phyloP scores from a whole-genome alignment of 768 basidiomycete genomes.

The Imleria badia region DNA sequence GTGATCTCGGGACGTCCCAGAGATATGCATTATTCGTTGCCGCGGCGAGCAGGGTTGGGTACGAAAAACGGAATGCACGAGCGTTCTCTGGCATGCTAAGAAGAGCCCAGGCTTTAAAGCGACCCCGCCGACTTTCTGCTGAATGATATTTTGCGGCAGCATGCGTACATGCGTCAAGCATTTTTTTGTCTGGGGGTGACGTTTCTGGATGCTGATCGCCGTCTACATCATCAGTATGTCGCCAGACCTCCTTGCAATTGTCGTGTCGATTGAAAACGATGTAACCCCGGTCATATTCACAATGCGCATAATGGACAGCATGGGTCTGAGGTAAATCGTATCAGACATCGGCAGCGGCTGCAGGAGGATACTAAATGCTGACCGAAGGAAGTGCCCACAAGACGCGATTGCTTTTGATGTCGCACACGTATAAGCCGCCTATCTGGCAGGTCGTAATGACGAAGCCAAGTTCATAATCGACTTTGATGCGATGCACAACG shows the following conservation, averaged over 20 bases:
- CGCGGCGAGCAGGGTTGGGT: slow-evolving; percentile 61
- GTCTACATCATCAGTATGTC: slow-evolving; percentile 39
- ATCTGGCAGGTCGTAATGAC: slow-evolving; percentile 54
- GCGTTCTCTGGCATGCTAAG: slow-evolving; percentile 45
- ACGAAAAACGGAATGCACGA: slow-evolving; percentile 64
- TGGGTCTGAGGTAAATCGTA: slow-evolving; percentile 6
- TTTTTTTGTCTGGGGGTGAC: slow-evolving; percentile 36
- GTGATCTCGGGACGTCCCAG: slow-evolving; percentile 59
- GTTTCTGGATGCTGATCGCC: slow-evolving; percentile 17
- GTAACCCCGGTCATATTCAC: slow-evolving; percentile 72
- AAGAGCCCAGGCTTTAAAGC: slow-evolving; percentile 63
- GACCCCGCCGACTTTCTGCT: slow-evolving; percentile 37
- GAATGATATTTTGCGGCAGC: slow-evolving; percentile 18
- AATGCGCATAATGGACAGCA: slow-evolving; percentile 50
- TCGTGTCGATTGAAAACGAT: slow-evolving; percentile 64
- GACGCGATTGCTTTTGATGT: slow-evolving; percentile 45
- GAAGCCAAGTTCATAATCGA: slow-evolving; percentile 61
- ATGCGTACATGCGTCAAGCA: slow-evolving; percentile 20
- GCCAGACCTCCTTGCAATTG: slow-evolving; percentile 71
- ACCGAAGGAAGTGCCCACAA: slow-evolving; percentile 69
- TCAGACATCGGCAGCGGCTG: background rate
- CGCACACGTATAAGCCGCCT: slow-evolving; percentile 61
- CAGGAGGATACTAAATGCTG: background rate
- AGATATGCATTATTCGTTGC: slow-evolving; percentile 47
- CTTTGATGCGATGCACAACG: slow-evolving; percentile 71